Base-by-base conservation (phyloP, 1,284 basidiomycete genomes). In the Ceratobasidium sp. region DNA sequence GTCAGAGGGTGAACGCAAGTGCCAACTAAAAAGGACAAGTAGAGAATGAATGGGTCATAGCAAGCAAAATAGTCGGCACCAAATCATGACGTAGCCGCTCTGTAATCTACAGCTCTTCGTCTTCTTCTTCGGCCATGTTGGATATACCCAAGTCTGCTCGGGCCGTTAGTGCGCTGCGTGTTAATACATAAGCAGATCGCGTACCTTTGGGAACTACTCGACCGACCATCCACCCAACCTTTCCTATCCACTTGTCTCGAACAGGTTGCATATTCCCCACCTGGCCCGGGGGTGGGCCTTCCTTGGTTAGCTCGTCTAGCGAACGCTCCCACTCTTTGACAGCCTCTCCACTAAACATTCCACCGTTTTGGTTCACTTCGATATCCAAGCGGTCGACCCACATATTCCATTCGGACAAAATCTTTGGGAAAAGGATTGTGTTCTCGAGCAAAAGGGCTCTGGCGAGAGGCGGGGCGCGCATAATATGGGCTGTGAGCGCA, bases 211-310 rank as follows among this genome's bases (percentile, higher is more conserved):
- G 65, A 27, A 69, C 65, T 0, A 39, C 84, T 76, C 90, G 86
- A 4, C 90, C 88, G 14, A 92, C 88, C 49, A 93, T 80, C 92
- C 92, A 94, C 0, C 92, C 92, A 19, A 92, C 91, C 78, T 88
- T 89, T 19, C 80, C 77, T 7, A 92, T 86, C 92, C 92, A 93
- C 51, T 83, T 82, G 79, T 93, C 89, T 76, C 92, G 83, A 54
- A 92, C 83, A 22, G 83, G 83, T 78, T 86, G 84, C 85, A 93
- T 86, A 6, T 85, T 81, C 29, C 84, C 82, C 49, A 24, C 66
- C 51, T 59, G 68, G 11, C 74, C 69, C 27, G 46, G 11, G 24
- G 51, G 22, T 51, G 54, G 54, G 19, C 64, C 51, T 29, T 59
- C 54, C 19, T 62, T 74, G 1, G 89, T 88, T 79, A 91, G 87